Evolutionary conservation across 495 filamentous ascomycete species (phyloP).

Genomic region (Chaetomium tenue): DNA sequence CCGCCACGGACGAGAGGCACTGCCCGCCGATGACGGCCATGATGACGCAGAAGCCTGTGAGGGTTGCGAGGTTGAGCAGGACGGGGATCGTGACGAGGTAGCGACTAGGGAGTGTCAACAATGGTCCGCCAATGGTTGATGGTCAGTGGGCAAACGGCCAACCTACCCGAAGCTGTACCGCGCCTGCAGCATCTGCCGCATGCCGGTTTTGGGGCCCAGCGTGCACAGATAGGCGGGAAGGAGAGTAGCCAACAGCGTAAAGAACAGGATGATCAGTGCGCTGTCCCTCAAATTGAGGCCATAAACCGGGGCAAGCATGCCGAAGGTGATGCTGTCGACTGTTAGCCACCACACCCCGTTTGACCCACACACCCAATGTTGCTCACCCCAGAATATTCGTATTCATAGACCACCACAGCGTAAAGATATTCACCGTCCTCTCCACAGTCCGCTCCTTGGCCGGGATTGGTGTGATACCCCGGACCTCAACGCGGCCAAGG

Average conservation of each 20-base stretch:
- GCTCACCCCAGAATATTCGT: constrained; percentile 46
- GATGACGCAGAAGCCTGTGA: constrained; percentile 51
- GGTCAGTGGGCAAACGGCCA: not conserved
- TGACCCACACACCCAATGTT: too few species aligned
- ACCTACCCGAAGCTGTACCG: constrained; percentile 52
- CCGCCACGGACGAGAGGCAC: constrained; percentile 52
- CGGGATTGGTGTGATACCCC: constrained; percentile 53
- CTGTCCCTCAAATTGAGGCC: constrained; percentile 49
- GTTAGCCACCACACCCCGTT: not conserved
- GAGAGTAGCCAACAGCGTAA: constrained; percentile 49
- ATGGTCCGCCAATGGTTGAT: too few species aligned
- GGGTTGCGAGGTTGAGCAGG: constrained; percentile 50
- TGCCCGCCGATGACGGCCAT: constrained; percentile 49
- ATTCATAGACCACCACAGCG: constrained; percentile 48
- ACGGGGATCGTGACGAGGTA: constrained; percentile 48
- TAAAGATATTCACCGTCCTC: constrained; percentile 49
- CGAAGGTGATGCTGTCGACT: constrained; percentile 50
- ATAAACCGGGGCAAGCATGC: constrained; percentile 54
- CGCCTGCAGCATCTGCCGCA: constrained; percentile 58
- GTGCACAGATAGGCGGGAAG: constrained; percentile 53
- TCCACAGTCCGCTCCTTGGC: constrained; percentile 51
- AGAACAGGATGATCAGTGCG: constrained; percentile 55
- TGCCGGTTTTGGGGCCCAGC: constrained; percentile 50
- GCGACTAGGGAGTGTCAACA: constrained; percentile 27
- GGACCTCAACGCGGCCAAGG: constrained; percentile 42